Percentiles rank a stretch among this genome's conserved stretches.
phyloP scores from a whole-genome alignment of 257 asterid species.

The Penstemon barbatus region DNA sequence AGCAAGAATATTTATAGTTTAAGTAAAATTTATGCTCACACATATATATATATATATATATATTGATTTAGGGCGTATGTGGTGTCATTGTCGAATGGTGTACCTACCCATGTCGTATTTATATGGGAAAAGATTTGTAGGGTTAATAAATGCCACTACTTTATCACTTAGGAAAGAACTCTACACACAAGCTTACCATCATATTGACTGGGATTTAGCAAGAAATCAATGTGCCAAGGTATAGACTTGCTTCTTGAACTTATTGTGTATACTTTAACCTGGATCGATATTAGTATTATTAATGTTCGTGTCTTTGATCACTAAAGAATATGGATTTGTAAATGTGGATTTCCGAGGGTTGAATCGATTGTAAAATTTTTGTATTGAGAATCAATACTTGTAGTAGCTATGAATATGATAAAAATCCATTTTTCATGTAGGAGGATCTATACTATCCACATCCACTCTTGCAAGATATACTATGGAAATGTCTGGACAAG shows the following conservation, averaged over 20 bases:
- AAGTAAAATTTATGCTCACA: too few species aligned
- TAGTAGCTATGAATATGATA: neutral
- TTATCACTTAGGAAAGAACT: slow-evolving; percentile 60
- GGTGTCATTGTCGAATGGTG: too few species aligned
- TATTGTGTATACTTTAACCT: too few species aligned
- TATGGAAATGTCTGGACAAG: slow-evolving; percentile 59
- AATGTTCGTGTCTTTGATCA: too few species aligned
- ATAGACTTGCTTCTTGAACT: neutral
- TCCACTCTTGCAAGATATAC: slow-evolving; percentile 51
- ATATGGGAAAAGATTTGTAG: neutral
- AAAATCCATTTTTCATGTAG: slow-evolving; percentile 33
- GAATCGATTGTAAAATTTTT: too few species aligned
- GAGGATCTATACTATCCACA: slow-evolving; percentile 41
- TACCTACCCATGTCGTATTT: too few species aligned
- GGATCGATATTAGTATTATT: too few species aligned
- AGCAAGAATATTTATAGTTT: too few species aligned
- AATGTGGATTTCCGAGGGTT: too few species aligned
- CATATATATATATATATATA: too few species aligned
- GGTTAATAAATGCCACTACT: slow-evolving; percentile 39
- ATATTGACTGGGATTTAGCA: slow-evolving; percentile 55
- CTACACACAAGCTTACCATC: slow-evolving; percentile 44
- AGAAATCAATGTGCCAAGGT: slow-evolving; percentile 71
- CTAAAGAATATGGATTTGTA: too few species aligned
- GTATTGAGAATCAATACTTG: neutral
- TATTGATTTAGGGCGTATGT: too few species aligned